Evolutionary conservation across 768 basidiomycete genomes (phyloP).

Genomic region (Dendrothele bispora): DNA sequence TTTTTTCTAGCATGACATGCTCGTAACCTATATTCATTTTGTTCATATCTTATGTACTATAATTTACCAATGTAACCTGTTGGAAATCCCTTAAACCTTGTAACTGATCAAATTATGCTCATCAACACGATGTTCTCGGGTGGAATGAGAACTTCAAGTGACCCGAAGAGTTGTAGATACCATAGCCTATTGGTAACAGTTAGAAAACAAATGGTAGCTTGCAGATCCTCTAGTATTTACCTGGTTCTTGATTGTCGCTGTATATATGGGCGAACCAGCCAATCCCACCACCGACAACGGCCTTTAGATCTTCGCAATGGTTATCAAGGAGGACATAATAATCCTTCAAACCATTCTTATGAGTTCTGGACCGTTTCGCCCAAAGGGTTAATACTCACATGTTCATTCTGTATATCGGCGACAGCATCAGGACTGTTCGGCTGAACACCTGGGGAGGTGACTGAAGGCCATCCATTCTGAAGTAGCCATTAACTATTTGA

Average conservation of each 20-base stretch:
- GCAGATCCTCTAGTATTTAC: too few species aligned
- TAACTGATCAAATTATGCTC: too few species aligned
- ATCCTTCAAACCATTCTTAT: conserved; percentile 38
- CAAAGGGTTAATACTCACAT: conserved; percentile 35
- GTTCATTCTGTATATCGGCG: conserved; percentile 58
- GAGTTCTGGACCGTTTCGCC: background rate
- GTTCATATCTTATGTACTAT: background rate
- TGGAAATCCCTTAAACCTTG: background rate
- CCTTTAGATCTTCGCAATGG: conserved; percentile 64
- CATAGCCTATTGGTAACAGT: conserved; percentile 60
- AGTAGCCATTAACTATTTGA: background rate
- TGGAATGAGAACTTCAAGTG: conserved; percentile 61
- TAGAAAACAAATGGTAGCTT: too few species aligned
- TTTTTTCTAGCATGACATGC: too few species aligned
- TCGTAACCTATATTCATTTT: background rate
- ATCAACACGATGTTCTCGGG: conserved; percentile 62
- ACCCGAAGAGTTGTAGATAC: conserved; percentile 54
- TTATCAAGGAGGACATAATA: conserved; percentile 65
- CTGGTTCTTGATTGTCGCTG: conserved; percentile 50
- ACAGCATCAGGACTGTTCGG: conserved; percentile 65
- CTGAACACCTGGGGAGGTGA: conserved; percentile 57
- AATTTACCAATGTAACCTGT: background rate
- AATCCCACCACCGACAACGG: conserved; percentile 56
- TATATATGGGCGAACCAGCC: conserved; percentile 87
- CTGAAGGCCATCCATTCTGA: conserved; percentile 79